A percentile compares a stretch with the other conserved stretches of the same genome.
Evolutionary conservation across 1,139 yeast genomes (phyloP).

Genomic region (Candida sanyaensis): DNA sequence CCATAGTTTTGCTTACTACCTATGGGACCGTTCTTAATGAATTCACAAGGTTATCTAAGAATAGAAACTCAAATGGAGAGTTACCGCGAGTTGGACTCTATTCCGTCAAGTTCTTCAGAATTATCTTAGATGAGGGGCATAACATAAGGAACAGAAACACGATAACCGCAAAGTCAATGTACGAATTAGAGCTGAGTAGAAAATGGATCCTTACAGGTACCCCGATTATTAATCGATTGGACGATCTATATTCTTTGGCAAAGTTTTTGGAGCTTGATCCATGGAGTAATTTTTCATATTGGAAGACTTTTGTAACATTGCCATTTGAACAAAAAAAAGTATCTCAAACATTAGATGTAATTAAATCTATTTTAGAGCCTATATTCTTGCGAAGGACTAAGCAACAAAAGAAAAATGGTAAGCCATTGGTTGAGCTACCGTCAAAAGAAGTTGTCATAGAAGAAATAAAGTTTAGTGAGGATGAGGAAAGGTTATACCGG

Average conservation of each 20-base stretch:
- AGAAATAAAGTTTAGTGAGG: slow-evolving; percentile 62
- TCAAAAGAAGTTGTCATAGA: slow-evolving; percentile 72
- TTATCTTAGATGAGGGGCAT: slow-evolving; percentile 92
- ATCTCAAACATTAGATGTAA: slow-evolving; percentile 74
- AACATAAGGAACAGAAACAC: slow-evolving; percentile 80
- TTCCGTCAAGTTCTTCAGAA: slow-evolving; percentile 73
- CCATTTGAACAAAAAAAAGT: slow-evolving; percentile 80
- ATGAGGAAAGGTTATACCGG: slow-evolving; percentile 67
- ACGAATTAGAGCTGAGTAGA: slow-evolving; percentile 61
- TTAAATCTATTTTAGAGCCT: slow-evolving; percentile 84
- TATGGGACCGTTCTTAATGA: slow-evolving; percentile 88
- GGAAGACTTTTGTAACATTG: slow-evolving; percentile 84
- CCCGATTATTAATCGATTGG: slow-evolving; percentile 86
- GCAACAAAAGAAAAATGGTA: slow-evolving; percentile 75
- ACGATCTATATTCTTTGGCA: slow-evolving; percentile 80
- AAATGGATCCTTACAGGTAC: slow-evolving; percentile 94
- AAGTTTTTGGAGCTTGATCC: slow-evolving; percentile 80
- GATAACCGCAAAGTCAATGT: slow-evolving; percentile 79
- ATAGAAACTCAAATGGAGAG: slow-evolving; percentile 30
- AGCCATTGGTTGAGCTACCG: slow-evolving; percentile 75
- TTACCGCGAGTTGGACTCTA: slow-evolving; percentile 56
- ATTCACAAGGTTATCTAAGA: slow-evolving; percentile 44
- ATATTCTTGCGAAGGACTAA: slow-evolving; percentile 84
- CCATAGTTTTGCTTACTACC: slow-evolving; percentile 79
- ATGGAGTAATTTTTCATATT: slow-evolving; percentile 83